Conservation (phyloP, 495 filamentous ascomycete species). For the Xylaria grammica region DNA sequence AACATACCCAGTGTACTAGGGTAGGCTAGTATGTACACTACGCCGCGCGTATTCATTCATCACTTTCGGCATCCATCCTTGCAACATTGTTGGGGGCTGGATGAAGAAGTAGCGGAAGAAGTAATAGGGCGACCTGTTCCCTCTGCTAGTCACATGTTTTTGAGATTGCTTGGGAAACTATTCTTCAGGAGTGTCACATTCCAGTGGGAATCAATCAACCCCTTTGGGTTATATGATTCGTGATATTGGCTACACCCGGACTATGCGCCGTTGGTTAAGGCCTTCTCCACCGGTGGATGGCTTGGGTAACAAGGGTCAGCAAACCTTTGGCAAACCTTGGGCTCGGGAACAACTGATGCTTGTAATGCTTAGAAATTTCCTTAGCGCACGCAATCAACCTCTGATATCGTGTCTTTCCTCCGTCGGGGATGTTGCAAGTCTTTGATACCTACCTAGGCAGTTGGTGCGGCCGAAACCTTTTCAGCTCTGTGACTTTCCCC, state of each 20-base stretch:
- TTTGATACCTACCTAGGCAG: not conserved
- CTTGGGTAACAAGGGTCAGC: conserved; percentile 14
- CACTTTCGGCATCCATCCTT: not conserved
- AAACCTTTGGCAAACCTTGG: conserved; percentile 16
- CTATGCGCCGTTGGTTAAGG: conserved; percentile 4
- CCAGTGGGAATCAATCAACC: conserved; percentile 15
- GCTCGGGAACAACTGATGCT: not conserved
- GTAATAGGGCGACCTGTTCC: no score
- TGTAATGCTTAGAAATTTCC: not conserved
- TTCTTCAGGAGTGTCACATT: conserved; percentile 9
- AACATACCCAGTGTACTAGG: not conserved
- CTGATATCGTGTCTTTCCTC: conserved; percentile 13
- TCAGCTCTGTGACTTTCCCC: not conserved
- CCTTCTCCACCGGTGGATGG: conserved; percentile 8
- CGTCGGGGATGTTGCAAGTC: not conserved
- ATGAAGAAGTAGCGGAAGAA: no score
- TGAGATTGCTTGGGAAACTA: not conserved
- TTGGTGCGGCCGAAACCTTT: not conserved
- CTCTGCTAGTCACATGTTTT: not conserved
- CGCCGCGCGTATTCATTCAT: no score
- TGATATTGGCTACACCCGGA: conserved; percentile 13
- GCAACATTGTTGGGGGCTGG: not conserved
- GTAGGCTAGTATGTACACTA: no score
- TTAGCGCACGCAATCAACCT: conserved; percentile 16
- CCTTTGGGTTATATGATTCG: conserved; percentile 7